phyloP scores from a whole-genome alignment of 2,329 filamentous ascomycete species.

The Hymenotorrendiella dingleyae region DNA sequence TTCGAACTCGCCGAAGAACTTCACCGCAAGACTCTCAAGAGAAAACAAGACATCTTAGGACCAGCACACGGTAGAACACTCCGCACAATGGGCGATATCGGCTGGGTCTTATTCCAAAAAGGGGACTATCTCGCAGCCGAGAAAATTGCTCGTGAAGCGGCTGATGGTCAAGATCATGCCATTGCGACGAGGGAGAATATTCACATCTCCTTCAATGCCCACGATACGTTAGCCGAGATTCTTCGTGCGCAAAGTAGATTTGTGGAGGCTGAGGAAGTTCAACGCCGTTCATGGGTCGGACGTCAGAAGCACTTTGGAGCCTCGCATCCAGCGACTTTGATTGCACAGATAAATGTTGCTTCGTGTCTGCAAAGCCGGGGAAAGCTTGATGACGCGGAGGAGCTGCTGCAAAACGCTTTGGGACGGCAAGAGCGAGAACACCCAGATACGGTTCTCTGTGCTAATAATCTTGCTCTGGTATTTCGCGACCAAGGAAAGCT shows the following conservation, averaged over 20 bases:
- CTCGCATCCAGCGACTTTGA: neutral
- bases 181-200: neutral
- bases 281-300: neutral
- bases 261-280: neutral
- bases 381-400: neutral
- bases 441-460: neutral
- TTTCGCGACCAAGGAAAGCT: neutral
- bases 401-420: neutral
- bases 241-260: neutral
- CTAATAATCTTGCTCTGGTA: neutral
- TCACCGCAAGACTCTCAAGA: neutral
- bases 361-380: neutral
- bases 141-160: neutral
- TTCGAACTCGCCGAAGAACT: neutral
- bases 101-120: neutral
- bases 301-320: neutral
- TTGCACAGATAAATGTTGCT: neutral
- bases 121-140: constrained; percentile 1
- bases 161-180: neutral
- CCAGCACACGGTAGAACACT: neutral
- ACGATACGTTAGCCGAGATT: neutral
- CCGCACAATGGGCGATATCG: neutral
- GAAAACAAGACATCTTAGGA: neutral
- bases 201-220: neutral
- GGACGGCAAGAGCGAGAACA: neutral